Base-by-base conservation (phyloP, 2,329 filamentous ascomycete species). In the Westerdykella ornata region DNA sequence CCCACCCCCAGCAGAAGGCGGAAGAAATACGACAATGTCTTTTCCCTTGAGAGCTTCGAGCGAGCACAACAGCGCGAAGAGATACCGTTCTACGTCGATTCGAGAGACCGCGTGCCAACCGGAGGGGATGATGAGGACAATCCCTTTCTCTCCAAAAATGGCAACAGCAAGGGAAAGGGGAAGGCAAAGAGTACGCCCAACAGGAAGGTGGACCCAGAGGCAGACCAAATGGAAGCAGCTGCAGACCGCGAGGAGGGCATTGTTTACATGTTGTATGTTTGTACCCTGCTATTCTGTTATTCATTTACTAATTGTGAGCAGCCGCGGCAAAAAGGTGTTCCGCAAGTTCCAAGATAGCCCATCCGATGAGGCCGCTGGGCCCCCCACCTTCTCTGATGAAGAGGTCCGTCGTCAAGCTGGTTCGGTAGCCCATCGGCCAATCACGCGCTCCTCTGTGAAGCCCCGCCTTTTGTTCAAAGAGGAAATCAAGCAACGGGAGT, bases 261-360 rank as follows among this genome's bases (percentile, higher is more conserved):
- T 58, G 71, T 88, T 46, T 87, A 81, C 54, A 76, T 81, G 11
- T 90, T 90, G 84, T 88, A 74, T 76, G 84, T 81, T n/a, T 11
- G 15, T 18, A 15, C 8, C 15, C 19, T 14, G 17, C 15, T 18
- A 29, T 13, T 9, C 1, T 33, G 12, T 19, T 31, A 1, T 19
- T 42, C 17, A 20, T 33, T n/a, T 18, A 29, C 44, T 38, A 42
- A 42, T 35, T 22, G 37, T 41, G 56, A 64, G 62, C 38, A 88
- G 84, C 72, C 86, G 86, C 54, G 86, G 86, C 61, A 87, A 84
- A 72, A 86, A 80, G 60, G 72, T 86, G 42, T 88, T 87, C 69
- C 80, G 81, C 63, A 84, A 81, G 57, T 87, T 83, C 52, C 65
- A 68, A 17, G 67, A 72, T 31, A 57, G 56, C 9, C 46, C 48